These are phyloP conservation scores for Exophiala alcalophila DNA, from an alignment of 2,329 filamentous ascomycete species.

Conservation along the genomic window DNA sequence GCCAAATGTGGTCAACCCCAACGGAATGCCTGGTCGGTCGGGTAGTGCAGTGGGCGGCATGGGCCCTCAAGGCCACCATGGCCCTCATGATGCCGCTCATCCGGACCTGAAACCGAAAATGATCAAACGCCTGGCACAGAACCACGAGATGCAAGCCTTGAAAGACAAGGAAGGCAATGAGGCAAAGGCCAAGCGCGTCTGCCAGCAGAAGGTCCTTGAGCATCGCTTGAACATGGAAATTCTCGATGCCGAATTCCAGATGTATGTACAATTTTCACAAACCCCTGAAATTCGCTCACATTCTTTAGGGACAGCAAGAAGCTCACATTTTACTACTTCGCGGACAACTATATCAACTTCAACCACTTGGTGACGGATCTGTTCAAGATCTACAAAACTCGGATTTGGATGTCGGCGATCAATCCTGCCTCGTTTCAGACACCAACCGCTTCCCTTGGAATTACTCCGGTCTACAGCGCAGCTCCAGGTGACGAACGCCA, in stretches of 20 bases:
- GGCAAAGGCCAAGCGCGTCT: slow-evolving; percentile 93
- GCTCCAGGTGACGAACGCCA: slow-evolving; percentile 24
- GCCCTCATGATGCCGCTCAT: slow-evolving; percentile 66
- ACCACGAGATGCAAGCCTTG: slow-evolving; percentile 82
- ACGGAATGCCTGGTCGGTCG: slow-evolving; percentile 61
- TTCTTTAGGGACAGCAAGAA: slow-evolving; percentile 89
- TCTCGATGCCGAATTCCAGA: slow-evolving; percentile 95
- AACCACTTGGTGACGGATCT: slow-evolving; percentile 95
- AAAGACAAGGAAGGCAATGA: slow-evolving; percentile 97
- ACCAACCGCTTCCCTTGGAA: slow-evolving; percentile 59
- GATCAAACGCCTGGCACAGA: slow-evolving; percentile 90
- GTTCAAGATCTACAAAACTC: slow-evolving; percentile 98
- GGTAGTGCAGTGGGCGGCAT: slow-evolving; percentile 73
- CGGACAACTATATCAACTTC: slow-evolving; percentile 95
- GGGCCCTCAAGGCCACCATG: slow-evolving; percentile 70
- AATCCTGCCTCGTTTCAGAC: slow-evolving; percentile 94
- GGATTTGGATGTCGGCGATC: slow-evolving; percentile 99
- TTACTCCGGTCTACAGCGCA: slow-evolving; percentile 53
- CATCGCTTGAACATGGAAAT: slow-evolving; percentile 98
- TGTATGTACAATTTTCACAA: slow-evolving; percentile 66
- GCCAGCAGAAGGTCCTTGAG: slow-evolving; percentile 93
- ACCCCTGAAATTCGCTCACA: slow-evolving; percentile 20
- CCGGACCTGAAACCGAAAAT: slow-evolving; percentile 90
- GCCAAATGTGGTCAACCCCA: slow-evolving; percentile 40
- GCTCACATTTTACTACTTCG: slow-evolving; percentile 98